Conservation (phyloP, 257 asterid species). For the Capsicum pubescens region DNA sequence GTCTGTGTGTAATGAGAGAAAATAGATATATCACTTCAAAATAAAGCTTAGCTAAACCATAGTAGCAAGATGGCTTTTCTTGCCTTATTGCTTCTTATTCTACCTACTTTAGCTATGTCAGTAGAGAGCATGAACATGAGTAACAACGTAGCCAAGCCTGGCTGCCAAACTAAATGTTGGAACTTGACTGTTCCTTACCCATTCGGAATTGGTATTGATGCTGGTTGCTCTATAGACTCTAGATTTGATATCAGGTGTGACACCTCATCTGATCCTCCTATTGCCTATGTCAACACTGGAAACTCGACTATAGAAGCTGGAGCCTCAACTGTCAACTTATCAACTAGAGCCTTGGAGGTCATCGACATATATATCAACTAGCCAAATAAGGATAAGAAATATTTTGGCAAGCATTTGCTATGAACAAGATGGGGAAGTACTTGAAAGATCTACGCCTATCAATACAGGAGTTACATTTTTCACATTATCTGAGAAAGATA, state of each 20-base stretch:
- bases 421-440: constrained; percentile 16
- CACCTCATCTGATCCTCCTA: constrained; percentile 26
- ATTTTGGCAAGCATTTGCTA: constrained; percentile 25
- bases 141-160: constrained; percentile 31
- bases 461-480: not conserved
- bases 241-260: constrained; percentile 30
- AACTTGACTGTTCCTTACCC: constrained; percentile 42
- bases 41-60: not conserved
- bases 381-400: constrained; percentile 28
- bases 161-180: constrained; percentile 37
- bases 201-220: constrained; percentile 34
- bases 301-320: not conserved
- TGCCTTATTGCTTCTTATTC: not conserved
- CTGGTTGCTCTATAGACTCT: constrained; percentile 29
- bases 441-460: not conserved
- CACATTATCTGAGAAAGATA: constrained; percentile 27
- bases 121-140: not conserved
- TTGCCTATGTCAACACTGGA: constrained; percentile 21
- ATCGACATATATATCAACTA: constrained; percentile 18
- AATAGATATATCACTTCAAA: not conserved
- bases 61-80: not conserved
- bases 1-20: not conserved
- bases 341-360: constrained; percentile 27
- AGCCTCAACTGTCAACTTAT: constrained; percentile 17
- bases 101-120: not conserved